Conservation (phyloP, 2,329 filamentous ascomycete genomes). For the Endothia cerciana region DNA sequence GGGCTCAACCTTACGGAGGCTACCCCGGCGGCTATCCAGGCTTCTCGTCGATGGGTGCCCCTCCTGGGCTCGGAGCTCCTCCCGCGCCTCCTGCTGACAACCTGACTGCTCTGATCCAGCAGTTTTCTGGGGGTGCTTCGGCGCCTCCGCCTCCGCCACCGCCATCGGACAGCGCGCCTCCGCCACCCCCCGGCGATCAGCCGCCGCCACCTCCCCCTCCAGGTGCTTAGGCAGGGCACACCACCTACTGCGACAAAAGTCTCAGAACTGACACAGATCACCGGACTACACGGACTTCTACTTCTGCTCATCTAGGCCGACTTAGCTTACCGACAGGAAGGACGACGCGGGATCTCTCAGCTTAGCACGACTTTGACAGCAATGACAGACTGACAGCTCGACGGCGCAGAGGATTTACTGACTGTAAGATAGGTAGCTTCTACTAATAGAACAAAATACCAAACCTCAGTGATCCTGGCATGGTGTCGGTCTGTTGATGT, state of each 20-base stretch:
- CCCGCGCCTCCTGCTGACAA: constrained; percentile 57
- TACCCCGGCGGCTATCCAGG: constrained; percentile 49
- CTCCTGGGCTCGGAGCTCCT: constrained; percentile 45
- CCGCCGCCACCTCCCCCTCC: constrained; percentile 42
- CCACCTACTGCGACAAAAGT: constrained; percentile 9
- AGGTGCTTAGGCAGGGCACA: constrained; percentile 32
- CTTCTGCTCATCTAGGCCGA: constrained; percentile 14
- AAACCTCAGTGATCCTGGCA: not conserved
- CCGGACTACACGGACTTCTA: constrained; percentile 9
- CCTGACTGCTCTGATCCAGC: constrained; percentile 68
- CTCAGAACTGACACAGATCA: constrained; percentile 34
- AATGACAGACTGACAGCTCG: constrained; percentile 19
- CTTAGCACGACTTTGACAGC: constrained; percentile 10
- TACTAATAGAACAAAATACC: constrained; percentile 23
- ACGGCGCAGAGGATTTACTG: constrained; percentile 24
- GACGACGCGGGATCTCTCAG: constrained; percentile 5
- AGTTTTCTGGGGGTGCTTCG: constrained; percentile 47
- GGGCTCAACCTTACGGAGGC: constrained; percentile 49
- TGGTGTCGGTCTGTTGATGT: not conserved
- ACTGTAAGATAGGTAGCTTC: constrained; percentile 30
- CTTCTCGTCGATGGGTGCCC: constrained; percentile 45
- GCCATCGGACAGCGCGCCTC: constrained; percentile 40
- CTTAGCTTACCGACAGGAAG: constrained; percentile 16
- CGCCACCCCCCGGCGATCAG: constrained; percentile 42
- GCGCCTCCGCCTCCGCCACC: constrained; percentile 35